These are phyloP conservation scores for Saussurea involucrata DNA, from an alignment of 129 eudicot genomes.

Conservation along the genomic window DNA sequence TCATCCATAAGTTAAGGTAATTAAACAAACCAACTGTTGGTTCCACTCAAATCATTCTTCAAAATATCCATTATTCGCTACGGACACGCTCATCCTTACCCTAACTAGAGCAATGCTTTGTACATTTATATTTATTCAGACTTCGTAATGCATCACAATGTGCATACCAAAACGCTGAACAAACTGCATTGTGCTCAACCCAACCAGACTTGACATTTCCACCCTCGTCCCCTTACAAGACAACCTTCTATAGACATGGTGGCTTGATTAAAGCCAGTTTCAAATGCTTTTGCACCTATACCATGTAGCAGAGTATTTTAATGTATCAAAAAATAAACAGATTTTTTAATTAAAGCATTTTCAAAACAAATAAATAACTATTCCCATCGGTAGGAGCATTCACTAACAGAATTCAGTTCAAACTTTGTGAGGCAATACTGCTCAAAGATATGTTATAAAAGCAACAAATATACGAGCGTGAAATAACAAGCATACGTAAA, in stretches of 20 bases:
- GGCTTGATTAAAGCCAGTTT: not conserved
- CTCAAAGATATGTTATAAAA: not conserved
- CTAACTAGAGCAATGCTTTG: not conserved
- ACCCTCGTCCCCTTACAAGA: slow-evolving; percentile 5
- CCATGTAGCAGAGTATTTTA: not conserved
- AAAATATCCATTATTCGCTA: not conserved
- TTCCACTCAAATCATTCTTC: not conserved
- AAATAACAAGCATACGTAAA: not conserved
- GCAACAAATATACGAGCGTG: slow-evolving; percentile 10
- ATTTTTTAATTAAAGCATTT: not conserved
- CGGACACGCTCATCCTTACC: not conserved
- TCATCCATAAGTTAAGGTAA: not conserved
- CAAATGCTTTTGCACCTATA: not conserved
- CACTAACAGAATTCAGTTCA: slow-evolving; percentile 2
- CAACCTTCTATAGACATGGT: not conserved
- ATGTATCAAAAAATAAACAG: not conserved
- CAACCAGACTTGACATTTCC: slow-evolving; percentile 6
- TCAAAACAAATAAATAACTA: not conserved
- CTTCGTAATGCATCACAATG: not conserved
- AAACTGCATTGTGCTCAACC: slow-evolving; percentile 1
- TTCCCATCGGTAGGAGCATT: slow-evolving; percentile 3
- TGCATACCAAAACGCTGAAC: slow-evolving; percentile 1
- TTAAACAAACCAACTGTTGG: not conserved
- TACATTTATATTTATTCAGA: not conserved
- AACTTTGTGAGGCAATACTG: not conserved